phyloP scores from a whole-genome alignment of 306 rosid species.

The Corylus avellana region DNA sequence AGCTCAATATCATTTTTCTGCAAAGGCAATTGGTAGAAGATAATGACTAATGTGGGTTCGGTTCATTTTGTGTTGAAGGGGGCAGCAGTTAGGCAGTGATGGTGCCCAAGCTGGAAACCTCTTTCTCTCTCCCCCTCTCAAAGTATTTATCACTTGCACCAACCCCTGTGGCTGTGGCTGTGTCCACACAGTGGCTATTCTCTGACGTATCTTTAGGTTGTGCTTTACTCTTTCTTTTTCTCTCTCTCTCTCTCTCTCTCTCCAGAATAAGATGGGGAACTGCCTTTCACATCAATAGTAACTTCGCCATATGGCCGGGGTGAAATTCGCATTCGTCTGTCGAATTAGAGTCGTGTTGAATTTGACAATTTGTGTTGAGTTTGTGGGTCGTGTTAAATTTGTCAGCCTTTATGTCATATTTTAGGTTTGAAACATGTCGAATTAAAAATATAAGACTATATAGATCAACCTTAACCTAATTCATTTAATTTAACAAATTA shows the following conservation, averaged over 20 bases:
- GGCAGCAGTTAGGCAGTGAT: constrained; percentile 42
- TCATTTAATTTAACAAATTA: too few relatives aligned
- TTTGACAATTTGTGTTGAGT: too few relatives aligned
- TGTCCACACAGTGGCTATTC: constrained; percentile 17
- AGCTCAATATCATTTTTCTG: constrained; percentile 33
- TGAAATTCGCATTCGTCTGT: too few relatives aligned
- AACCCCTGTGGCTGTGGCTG: constrained; percentile 6
- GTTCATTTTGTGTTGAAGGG: neutral
- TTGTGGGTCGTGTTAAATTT: too few relatives aligned
- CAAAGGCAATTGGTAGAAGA: too few relatives aligned
- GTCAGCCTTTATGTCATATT: too few relatives aligned
- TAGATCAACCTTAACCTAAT: too few relatives aligned
- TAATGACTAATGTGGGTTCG: neutral
- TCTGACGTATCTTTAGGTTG: constrained; percentile 15
- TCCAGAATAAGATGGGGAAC: constrained; percentile 24
- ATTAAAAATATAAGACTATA: too few relatives aligned
- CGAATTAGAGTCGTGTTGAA: too few relatives aligned
- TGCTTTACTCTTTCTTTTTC: neutral
- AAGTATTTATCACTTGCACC: constrained; percentile 40
- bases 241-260: too few relatives aligned
- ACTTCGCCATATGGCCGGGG: neutral
- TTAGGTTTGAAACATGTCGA: too few relatives aligned
- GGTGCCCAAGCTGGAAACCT: constrained; percentile 22
- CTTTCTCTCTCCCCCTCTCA: neutral
- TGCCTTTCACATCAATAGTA: constrained; percentile 5